Conservation (phyloP, 768 basidiomycete genomes). For the Macrolepiota fuliginosa region DNA sequence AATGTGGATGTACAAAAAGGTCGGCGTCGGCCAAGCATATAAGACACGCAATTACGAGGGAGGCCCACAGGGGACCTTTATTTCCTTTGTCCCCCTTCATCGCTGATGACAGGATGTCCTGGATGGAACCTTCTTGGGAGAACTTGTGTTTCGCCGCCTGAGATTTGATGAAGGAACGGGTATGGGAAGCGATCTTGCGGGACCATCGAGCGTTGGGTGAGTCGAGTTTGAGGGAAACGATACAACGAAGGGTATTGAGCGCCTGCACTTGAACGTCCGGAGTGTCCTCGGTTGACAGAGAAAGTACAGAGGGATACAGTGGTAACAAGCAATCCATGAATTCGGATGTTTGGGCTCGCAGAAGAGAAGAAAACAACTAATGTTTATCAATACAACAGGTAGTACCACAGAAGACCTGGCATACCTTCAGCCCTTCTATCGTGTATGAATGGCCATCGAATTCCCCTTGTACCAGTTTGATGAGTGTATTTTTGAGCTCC, state of each 20-base stretch:
- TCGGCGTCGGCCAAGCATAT: slow-evolving; percentile 43
- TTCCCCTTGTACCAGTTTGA: neutral
- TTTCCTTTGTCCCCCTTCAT: slow-evolving; percentile 8
- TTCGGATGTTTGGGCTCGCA: neutral
- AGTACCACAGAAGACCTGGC: neutral
- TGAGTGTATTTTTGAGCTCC: slow-evolving; percentile 1
- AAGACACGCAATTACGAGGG: slow-evolving; percentile 42
- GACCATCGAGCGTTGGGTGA: neutral
- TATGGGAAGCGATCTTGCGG: neutral
- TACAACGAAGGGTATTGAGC: slow-evolving; percentile 4
- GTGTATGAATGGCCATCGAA: slow-evolving; percentile 4
- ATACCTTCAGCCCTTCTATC: slow-evolving; percentile 4
- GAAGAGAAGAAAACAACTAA: slow-evolving; percentile 5
- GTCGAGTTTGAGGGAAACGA: slow-evolving; percentile 3
- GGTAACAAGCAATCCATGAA: neutral
- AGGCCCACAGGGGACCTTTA: slow-evolving; percentile 41
- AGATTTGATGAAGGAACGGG: slow-evolving; percentile 6
- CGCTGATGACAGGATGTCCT: slow-evolving; percentile 23
- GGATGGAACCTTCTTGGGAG: slow-evolving; percentile 26
- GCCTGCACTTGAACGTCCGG: neutral
- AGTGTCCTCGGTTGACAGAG: neutral
- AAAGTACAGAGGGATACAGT: slow-evolving; percentile 1
- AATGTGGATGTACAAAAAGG: slow-evolving; percentile 38
- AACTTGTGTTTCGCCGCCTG: slow-evolving; percentile 4
- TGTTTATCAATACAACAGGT: neutral